Evolutionary conservation across 83 land plant species (phyloP).

Genomic region (Isoetes engelmannii): DNA sequence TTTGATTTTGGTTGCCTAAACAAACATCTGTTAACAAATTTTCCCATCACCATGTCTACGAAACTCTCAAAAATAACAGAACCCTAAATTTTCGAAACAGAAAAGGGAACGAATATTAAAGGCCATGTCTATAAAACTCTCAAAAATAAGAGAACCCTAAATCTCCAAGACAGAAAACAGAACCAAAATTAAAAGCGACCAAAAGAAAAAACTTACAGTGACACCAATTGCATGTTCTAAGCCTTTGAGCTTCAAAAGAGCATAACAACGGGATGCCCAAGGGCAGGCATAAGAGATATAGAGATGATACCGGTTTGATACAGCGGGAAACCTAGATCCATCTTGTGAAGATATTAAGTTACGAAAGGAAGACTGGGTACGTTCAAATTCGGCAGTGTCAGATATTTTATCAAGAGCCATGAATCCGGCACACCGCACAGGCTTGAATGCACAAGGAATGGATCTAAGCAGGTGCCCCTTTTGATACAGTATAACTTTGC

Average conservation of each 20-base stretch:
- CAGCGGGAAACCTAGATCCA: constrained; percentile 51
- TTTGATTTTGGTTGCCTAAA: constrained; percentile 45
- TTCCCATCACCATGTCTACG: neutral
- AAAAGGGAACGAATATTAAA: neutral
- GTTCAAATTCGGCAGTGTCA: constrained; percentile 49
- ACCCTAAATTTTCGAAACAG: neutral
- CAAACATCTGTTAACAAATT: neutral
- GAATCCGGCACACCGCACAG: too few species aligned
- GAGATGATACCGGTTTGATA: constrained; percentile 66
- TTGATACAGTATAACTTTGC: too few species aligned
- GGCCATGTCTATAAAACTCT: neutral
- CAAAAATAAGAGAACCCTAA: neutral
- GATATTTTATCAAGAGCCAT: constrained; percentile 31
- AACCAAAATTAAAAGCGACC: too few species aligned
- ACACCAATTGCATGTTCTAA: constrained; percentile 64
- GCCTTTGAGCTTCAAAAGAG: constrained; percentile 70
- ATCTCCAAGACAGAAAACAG: neutral
- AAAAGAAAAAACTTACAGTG: constrained; percentile 32
- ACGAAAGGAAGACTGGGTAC: constrained; percentile 64
- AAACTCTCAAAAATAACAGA: neutral
- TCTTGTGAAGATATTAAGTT: constrained; percentile 44
- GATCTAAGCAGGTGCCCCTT: too few species aligned
- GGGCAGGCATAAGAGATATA: constrained; percentile 85
- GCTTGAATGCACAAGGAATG: too few species aligned
- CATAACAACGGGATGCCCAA: constrained; percentile 80